Conservation (phyloP, 2,329 filamentous ascomycete genomes). For the Cyclaneusma minus region DNA sequence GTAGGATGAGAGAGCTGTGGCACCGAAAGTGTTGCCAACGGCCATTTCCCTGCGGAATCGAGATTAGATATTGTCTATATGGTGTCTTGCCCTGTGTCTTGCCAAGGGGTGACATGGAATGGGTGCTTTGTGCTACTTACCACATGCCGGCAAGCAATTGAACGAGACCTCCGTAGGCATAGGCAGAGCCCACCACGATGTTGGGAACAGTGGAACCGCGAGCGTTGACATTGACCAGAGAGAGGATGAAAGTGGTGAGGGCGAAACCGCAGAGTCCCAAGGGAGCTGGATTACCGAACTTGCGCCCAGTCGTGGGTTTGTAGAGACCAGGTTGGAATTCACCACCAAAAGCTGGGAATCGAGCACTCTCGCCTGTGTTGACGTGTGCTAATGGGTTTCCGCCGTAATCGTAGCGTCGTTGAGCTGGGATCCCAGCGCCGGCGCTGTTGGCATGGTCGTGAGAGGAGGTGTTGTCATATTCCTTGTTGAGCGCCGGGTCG, state of each 20-base stretch:
- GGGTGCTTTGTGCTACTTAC: conserved; percentile 21
- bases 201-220: conserved; percentile 29
- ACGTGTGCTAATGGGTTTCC: conserved; percentile 31
- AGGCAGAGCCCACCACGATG: conserved; percentile 38
- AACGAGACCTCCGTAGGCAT: conserved; percentile 50
- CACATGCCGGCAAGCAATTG: conserved; percentile 56
- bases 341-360: conserved; percentile 38
- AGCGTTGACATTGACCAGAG: conserved; percentile 37
- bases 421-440: conserved; percentile 1
- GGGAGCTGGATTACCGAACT: conserved; percentile 44
- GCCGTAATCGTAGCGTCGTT: conserved; percentile 14
- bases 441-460: conserved; percentile 8
- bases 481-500: conserved; percentile 10
- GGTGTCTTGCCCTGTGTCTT: too few relatives aligned
- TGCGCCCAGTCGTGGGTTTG: conserved; percentile 31
- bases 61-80: too few relatives aligned
- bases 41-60: conserved; percentile 38
- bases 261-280: conserved; percentile 45
- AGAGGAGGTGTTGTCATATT: conserved; percentile 8
- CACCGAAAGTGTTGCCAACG: conserved; percentile 47
- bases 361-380: conserved; percentile 24
- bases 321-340: conserved; percentile 45
- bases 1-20: conserved; percentile 44
- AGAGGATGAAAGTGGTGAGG: conserved; percentile 45
- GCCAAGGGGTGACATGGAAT: too few relatives aligned